Evolutionary conservation across 2,329 filamentous ascomycete species (phyloP).

Genomic region (Sclerotinia sclerotiorum): DNA sequence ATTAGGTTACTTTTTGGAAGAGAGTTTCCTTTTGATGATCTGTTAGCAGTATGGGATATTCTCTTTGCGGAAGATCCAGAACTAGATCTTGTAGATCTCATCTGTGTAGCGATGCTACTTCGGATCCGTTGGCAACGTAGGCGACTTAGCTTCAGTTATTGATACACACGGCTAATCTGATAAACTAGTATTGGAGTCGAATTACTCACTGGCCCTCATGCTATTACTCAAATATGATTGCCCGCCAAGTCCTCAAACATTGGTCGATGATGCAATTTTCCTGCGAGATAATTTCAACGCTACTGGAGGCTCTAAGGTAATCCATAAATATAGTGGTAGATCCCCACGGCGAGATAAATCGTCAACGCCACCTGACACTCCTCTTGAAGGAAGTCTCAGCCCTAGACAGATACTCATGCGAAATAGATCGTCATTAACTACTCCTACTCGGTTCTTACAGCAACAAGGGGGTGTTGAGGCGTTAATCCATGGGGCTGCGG

Average conservation of each 20-base stretch:
- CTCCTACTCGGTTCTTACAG: conserved; percentile 45
- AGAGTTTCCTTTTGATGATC: conserved; percentile 85
- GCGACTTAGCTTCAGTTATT: conserved; percentile 35
- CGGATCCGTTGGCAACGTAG: conserved; percentile 86
- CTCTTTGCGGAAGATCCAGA: conserved; percentile 83
- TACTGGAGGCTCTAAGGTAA: conserved; percentile 62
- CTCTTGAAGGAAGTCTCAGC: conserved; percentile 34
- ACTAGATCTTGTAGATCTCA: conserved; percentile 78
- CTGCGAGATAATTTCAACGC: conserved; percentile 63
- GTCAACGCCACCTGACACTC: conserved; percentile 36
- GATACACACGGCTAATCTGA: not conserved
- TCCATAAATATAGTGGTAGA: conserved; percentile 68
- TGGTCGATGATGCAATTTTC: conserved; percentile 83
- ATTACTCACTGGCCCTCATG: conserved; percentile 83
- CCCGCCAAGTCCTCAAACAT: conserved; percentile 68
- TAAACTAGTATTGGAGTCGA: conserved; percentile 73
- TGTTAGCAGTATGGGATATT: conserved; percentile 84
- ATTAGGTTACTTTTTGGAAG: conserved; percentile 88
- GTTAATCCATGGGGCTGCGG: conserved; percentile 73
- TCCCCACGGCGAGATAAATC: conserved; percentile 43
- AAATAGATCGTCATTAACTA: conserved; percentile 37
- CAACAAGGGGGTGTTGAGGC: conserved; percentile 62
- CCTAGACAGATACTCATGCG: conserved; percentile 31
- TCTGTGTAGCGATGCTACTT: conserved; percentile 93
- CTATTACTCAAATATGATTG: conserved; percentile 74